Base-by-base conservation (phyloP, 306 rosid genomes). In the Fragaria nilgerrensis region DNA sequence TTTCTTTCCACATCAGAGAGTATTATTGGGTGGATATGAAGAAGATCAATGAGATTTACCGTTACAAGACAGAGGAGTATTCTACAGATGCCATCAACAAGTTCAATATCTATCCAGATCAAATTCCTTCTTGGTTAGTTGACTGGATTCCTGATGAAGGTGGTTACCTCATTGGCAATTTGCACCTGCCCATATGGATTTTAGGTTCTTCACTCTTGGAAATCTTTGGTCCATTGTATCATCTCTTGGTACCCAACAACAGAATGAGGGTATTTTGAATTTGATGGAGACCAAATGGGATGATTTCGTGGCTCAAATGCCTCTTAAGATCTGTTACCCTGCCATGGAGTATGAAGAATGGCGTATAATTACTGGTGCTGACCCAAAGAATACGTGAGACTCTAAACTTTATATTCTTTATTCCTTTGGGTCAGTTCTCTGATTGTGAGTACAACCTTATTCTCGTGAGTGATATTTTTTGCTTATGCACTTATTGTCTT, bases 131-230 rank as follows among this genome's bases (percentile, higher is more conserved):
- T 58, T 94, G 98, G 98, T 90, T 94, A 9, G 96, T 91, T 5
- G 97, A 91, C 77, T 94, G 98, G 98, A 85, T 94, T 50, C 88
- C 97, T 1, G 97, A 90, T 49, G 88, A 94, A 72, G 97, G 97
- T 68, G 98, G 98, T 72, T 94, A 91, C 81, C 87, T 94, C 81
- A 91, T 91, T 56, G 98, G 98, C 53, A 94, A 94, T 81, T 84
- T 94, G 66, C 98, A 79, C 96, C 98, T 80, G 98, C 94, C 55
- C 98, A 94, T 84, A 91, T 94, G 98, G 98, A 94, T 84, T 94
- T 94, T 9, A 90, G 97, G 84, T 94, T 94, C 75, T 94, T 94
- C 75, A 88, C 93, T 14, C 94, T 91, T 3, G 98, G 98, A 81
- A 94, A 94, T 77, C 96, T 94, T 63, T 94, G 98, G 98, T 36